phyloP scores from a whole-genome alignment of 2,329 filamentous ascomycete genomes.

The Apiospora pterosperma region DNA sequence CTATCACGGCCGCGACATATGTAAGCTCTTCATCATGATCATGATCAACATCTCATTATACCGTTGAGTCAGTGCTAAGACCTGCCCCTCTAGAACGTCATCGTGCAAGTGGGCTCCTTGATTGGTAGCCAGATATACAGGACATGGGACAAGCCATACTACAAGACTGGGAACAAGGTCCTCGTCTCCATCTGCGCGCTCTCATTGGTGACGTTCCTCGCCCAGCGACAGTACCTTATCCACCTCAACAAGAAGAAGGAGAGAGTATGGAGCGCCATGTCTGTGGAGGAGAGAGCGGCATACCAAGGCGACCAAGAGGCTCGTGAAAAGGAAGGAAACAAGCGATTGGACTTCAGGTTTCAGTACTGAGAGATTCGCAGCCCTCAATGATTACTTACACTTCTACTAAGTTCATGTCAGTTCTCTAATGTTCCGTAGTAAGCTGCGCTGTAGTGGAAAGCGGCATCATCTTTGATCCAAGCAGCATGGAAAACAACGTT shows the following conservation, averaged over 20 bases:
- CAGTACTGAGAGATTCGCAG: conserved; percentile 3
- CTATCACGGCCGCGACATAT: conserved; percentile 44
- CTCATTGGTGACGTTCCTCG: conserved; percentile 46
- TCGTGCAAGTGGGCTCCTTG: conserved; percentile 43
- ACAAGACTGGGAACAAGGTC: conserved; percentile 55
- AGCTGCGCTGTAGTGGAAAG: background rate
- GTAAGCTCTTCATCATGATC: background rate
- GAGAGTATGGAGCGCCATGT: conserved; percentile 42
- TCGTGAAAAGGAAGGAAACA: conserved; percentile 45
- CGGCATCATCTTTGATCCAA: background rate
- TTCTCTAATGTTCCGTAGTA: background rate
- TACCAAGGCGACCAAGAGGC: conserved; percentile 44
- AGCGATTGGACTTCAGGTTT: conserved; percentile 50
- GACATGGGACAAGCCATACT: conserved; percentile 50
- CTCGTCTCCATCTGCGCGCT: conserved; percentile 50
- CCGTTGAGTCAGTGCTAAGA: background rate
- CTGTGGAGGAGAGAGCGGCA: conserved; percentile 35
- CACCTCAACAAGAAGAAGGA: conserved; percentile 47
- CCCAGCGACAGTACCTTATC: conserved; percentile 41
- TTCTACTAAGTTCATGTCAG: background rate
- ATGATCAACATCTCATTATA: background rate
- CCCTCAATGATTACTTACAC: background rate
- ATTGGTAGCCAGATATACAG: conserved; percentile 47
- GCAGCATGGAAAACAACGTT: background rate
- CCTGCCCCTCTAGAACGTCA: conserved; percentile 30